Conservation (phyloP, 495 filamentous ascomycete species). For the Xylaria acuta region DNA sequence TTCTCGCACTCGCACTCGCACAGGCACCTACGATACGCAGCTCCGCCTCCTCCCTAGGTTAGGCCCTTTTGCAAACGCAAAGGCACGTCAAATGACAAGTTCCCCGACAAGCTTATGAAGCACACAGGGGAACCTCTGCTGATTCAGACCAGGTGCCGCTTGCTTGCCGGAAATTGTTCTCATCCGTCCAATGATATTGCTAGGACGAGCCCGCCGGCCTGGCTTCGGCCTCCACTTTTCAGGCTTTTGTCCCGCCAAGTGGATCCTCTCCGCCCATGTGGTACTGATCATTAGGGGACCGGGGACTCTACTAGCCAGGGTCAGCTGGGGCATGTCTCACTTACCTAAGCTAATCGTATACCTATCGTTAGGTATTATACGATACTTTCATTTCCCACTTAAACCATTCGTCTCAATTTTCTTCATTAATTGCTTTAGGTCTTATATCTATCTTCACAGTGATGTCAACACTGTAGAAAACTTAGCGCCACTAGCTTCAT, state of each 20-base stretch:
- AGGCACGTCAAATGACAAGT: slow-evolving; percentile 6
- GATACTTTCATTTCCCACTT: not conserved
- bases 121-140: not conserved
- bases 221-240: slow-evolving; percentile 23
- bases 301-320: not conserved
- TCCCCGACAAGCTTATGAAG: not conserved
- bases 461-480: not conserved
- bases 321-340: slow-evolving; percentile 10
- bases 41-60: not conserved
- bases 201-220: slow-evolving; percentile 12
- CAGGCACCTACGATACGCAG: not conserved
- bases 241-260: slow-evolving; percentile 10
- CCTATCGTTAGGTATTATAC: not conserved
- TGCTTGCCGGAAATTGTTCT: not conserved
- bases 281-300: slow-evolving; percentile 3
- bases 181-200: not conserved
- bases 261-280: slow-evolving; percentile 17
- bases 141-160: slow-evolving; percentile 4
- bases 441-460: not conserved
- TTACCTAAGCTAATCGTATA: not conserved
- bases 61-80: not conserved
- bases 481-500: not conserved
- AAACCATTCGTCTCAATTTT: slow-evolving; percentile 2
- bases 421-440: not conserved
- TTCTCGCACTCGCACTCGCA: not conserved